phyloP scores from a whole-genome alignment of 805 yeast genomes.

The Blastobotrys parvus region DNA sequence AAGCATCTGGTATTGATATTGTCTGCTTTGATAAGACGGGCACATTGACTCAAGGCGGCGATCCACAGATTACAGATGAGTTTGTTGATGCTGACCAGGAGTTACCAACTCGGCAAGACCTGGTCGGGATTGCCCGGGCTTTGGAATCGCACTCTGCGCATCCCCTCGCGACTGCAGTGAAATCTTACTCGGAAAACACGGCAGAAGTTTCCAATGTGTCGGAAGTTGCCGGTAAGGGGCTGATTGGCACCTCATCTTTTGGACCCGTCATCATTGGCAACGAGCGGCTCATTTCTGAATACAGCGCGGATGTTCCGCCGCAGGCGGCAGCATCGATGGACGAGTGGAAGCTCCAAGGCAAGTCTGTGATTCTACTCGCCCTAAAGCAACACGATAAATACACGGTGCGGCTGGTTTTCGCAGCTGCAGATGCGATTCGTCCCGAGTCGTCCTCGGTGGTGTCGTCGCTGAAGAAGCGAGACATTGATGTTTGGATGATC shows the following conservation, averaged over 20 bases:
- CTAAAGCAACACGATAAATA: slow-evolving; percentile 22
- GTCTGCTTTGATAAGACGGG: slow-evolving; percentile 78
- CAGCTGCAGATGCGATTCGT: slow-evolving; percentile 46
- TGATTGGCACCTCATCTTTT: slow-evolving; percentile 35
- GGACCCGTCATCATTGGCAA: slow-evolving; percentile 41
- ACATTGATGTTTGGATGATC: slow-evolving; percentile 63
- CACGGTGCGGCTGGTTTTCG: slow-evolving; percentile 41
- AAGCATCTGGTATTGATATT: slow-evolving; percentile 54
- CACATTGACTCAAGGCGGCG: slow-evolving; percentile 59
- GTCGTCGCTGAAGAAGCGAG: slow-evolving; percentile 30
- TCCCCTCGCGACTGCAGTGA: slow-evolving; percentile 57
- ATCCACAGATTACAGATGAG: slow-evolving; percentile 46
- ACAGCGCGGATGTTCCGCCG: slow-evolving; percentile 32
- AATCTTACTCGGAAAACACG: slow-evolving; percentile 22
- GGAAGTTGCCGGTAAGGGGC: slow-evolving; percentile 54
- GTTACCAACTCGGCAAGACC: slow-evolving; percentile 7
- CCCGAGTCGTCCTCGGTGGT: slow-evolving; percentile 51
- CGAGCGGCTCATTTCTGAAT: slow-evolving; percentile 47
- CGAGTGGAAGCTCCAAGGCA: slow-evolving; percentile 55
- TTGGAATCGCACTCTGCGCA: slow-evolving; percentile 59
- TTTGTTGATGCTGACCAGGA: slow-evolving; percentile 3
- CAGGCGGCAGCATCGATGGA: slow-evolving; percentile 31
- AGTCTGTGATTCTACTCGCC: slow-evolving; percentile 54
- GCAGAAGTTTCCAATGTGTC: slow-evolving; percentile 32
- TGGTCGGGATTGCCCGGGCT: slow-evolving; percentile 46